These are phyloP conservation scores for Spergularia bocconei DNA, from an alignment of 148 eudicot genomes.

Conservation along the genomic window DNA sequence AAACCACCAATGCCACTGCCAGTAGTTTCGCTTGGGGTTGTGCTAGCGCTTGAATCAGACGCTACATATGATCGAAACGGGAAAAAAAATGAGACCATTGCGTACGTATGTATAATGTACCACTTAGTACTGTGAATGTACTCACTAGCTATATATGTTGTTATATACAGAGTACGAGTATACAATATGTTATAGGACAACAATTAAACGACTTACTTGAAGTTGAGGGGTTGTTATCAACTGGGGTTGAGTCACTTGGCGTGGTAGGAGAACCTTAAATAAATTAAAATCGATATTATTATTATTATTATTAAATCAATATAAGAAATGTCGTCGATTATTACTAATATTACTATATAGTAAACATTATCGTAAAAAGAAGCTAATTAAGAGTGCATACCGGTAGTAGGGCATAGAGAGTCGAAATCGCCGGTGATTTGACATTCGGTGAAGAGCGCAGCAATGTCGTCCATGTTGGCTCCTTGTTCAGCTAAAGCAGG, in stretches of 20 bases:
- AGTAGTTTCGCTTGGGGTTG: not conserved
- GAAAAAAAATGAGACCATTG: too few species aligned
- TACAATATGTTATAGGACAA: too few species aligned
- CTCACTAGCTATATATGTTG: too few species aligned
- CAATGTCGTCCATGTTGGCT: not conserved
- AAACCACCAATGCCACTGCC: not conserved
- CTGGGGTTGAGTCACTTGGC: not conserved
- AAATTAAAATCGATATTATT: not conserved
- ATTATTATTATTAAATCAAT: not conserved
- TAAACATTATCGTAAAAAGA: too few species aligned
- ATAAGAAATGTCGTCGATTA: not conserved
- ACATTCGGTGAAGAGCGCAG: constrained; percentile 3
- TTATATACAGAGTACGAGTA: too few species aligned
- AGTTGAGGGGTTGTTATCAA: not conserved
- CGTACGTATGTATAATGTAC: too few species aligned
- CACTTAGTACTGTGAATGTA: too few species aligned
- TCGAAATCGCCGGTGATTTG: not conserved
- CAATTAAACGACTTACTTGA: not conserved
- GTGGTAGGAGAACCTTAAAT: not conserved
- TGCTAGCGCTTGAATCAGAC: not conserved
- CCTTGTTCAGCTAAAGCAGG: not conserved
- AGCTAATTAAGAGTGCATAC: not conserved
- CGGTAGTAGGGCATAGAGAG: not conserved
- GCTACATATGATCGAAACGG: not conserved
- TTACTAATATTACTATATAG: too few species aligned